A percentile compares a stretch with the other conserved stretches of the same genome.
Evolutionary conservation across 1,139 yeast species (phyloP).

Genomic region (Lodderomyces margitis): DNA sequence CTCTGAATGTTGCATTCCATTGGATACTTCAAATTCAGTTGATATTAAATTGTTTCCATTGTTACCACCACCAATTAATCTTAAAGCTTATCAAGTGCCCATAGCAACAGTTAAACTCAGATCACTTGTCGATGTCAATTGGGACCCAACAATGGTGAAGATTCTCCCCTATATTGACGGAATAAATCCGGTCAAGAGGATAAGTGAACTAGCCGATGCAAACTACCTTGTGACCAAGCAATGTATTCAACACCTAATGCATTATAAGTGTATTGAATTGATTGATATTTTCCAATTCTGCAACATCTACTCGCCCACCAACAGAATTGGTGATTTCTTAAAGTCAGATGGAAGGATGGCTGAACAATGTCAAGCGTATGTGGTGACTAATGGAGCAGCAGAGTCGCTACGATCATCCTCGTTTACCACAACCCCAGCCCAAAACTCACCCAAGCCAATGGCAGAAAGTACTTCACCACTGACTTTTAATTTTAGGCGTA

Average conservation of each 20-base stretch:
- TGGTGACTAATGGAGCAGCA: constrained; percentile 34
- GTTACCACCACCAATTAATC: constrained; percentile 77
- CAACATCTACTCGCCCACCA: constrained; percentile 87
- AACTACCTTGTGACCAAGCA: constrained; percentile 76
- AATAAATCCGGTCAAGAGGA: constrained; percentile 72
- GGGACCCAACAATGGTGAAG: constrained; percentile 97
- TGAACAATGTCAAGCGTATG: constrained; percentile 84
- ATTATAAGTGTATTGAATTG: constrained; percentile 80
- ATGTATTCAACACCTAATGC: constrained; percentile 88
- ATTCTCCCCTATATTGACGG: constrained; percentile 88
- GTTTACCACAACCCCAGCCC: constrained; percentile 9
- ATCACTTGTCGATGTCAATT: constrained; percentile 76
- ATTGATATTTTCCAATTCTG: constrained; percentile 87
- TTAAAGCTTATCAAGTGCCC: constrained; percentile 81
- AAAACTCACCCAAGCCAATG: constrained; percentile 5
- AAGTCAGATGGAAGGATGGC: constrained; percentile 60
- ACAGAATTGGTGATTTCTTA: constrained; percentile 67
- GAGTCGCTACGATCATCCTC: constrained; percentile 7
- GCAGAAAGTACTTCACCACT: constrained; percentile 10
- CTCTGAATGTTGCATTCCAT: constrained; percentile 92
- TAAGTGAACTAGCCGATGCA: constrained; percentile 78
- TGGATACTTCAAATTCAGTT: constrained; percentile 84
- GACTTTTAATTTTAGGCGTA: constrained; percentile 10
- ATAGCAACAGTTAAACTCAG: constrained; percentile 73
- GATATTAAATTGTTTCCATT: constrained; percentile 90